Evolutionary conservation across 805 yeast species (phyloP), one percentile per base, ranked within the genome.

Genomic region (Candida nitratophila): DNA sequence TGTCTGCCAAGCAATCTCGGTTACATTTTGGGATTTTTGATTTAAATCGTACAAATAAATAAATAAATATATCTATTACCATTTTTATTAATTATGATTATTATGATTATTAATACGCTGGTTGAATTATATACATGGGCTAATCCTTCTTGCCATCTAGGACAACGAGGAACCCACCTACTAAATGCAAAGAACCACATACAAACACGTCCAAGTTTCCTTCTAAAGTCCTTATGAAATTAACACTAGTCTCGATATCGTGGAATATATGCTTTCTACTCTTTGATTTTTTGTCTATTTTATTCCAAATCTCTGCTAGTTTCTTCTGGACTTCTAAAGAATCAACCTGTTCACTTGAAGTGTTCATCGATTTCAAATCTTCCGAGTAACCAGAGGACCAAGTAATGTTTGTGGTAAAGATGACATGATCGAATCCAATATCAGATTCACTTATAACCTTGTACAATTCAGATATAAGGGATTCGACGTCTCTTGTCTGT

Each of bases 111-210:
- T n/a, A n/a, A n/a, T n/a, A n/a, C n/a, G n/a, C n/a, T n/a, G n/a
- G n/a, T n/a, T n/a, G n/a, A n/a, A n/a, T n/a, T n/a, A n/a, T n/a
- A 30, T 30, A 14, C 7, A 8, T 36, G 15, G 24, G 30, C 10
- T 29, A 12, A 4, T 16, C 22, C 43, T 43, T 48, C 45, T 57
- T 52, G 15, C 63, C 70, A 42, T 91, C 96, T 37, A 88, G 65
- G 6, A 90, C 96, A 3, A 88, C 89, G 33, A 93, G 65, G 45
- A 93, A 76, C 0, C 98, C 99, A 16, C 99, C 99, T 11, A 93
- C 96, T 45, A 95, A 69, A 60, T 91, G 96, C 50, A 93, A 69
- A 5, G 97, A 89, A 1, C 99, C 99, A 47, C 95, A 85, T 0
- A 89, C 97, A 65, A 89, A 84, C 1, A 88, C 95, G 50, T 88